Percentiles rank a stretch among this genome's conserved stretches.
phyloP scores from a whole-genome alignment of 148 eudicot species.

The Heliamphora exappendiculata region DNA sequence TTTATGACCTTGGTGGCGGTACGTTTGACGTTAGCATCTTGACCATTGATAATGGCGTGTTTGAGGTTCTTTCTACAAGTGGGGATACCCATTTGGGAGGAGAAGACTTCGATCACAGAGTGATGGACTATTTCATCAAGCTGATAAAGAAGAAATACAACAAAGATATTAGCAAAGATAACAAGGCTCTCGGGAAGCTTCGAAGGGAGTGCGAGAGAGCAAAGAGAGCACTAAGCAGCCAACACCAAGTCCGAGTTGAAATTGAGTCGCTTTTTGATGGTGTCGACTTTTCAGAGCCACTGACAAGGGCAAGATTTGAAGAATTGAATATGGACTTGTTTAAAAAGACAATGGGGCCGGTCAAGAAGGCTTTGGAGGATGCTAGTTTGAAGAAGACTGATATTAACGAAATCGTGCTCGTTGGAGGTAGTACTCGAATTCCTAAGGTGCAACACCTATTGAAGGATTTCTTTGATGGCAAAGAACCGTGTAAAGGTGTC shows the following conservation, averaged over 20 bases:
- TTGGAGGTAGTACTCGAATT: slow-evolving; percentile 52
- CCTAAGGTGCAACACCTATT: slow-evolving; percentile 49
- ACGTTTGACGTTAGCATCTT: slow-evolving; percentile 44
- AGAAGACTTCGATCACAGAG: slow-evolving; percentile 45
- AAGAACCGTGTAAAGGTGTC: slow-evolving; percentile 42
- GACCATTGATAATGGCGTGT: slow-evolving; percentile 39
- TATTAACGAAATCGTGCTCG: slow-evolving; percentile 42
- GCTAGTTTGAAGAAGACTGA: slow-evolving; percentile 38
- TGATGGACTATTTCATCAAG: slow-evolving; percentile 50
- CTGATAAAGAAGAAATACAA: slow-evolving; percentile 39
- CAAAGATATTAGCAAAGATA: slow-evolving; percentile 45
- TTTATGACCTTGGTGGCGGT: slow-evolving; percentile 53
- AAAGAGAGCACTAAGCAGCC: slow-evolving; percentile 45
- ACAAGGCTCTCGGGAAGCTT: slow-evolving; percentile 41
- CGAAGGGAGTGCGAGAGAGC: slow-evolving; percentile 46
- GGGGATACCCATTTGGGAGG: slow-evolving; percentile 58
- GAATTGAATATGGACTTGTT: slow-evolving; percentile 46
- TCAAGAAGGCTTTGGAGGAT: slow-evolving; percentile 41
- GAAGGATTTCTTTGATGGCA: slow-evolving; percentile 45
- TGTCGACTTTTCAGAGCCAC: slow-evolving; percentile 40
- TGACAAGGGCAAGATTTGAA: slow-evolving; percentile 46
- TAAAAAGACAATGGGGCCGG: slow-evolving; percentile 45
- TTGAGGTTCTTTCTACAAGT: slow-evolving; percentile 48
- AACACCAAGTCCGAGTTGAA: slow-evolving; percentile 44
- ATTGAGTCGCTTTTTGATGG: slow-evolving; percentile 38